phyloP scores from a whole-genome alignment of 208 protist genomes.

The Kentomonas sorsogonicus region DNA sequence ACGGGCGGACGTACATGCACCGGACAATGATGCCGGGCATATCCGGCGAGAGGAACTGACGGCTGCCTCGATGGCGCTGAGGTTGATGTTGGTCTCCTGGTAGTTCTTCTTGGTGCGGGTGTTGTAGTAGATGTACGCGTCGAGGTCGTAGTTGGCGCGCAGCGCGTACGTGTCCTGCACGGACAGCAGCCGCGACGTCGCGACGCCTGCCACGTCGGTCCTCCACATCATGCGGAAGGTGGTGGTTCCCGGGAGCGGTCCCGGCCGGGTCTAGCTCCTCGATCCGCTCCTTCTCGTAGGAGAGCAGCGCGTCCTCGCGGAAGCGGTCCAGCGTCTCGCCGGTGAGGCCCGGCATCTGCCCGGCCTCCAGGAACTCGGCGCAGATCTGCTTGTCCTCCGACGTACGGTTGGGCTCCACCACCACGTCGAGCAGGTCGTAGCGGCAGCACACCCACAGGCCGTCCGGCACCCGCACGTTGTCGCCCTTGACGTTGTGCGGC shows the following conservation, averaged over 20 bases:
- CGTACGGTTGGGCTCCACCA: conserved; percentile 2
- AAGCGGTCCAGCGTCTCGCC: conserved; percentile 14
- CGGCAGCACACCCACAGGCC: conserved; percentile 78
- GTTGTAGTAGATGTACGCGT: conserved; percentile 75
- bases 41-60: conserved; percentile 34
- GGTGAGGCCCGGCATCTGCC: conserved; percentile 14
- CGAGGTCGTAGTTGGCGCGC: conserved; percentile 82
- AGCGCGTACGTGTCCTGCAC: conserved; percentile 76
- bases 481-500: conserved; percentile 59
- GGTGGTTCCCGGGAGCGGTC: conserved; percentile 6
- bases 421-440: conserved; percentile 21
- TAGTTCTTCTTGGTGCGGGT: conserved; percentile 51
- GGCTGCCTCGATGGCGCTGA: conserved; percentile 24
- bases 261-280: background rate
- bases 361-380: conserved; percentile 19
- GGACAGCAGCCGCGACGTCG: conserved; percentile 43
- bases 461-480: conserved; percentile 47
- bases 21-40: conserved; percentile 59
- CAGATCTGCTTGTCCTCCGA: conserved; percentile 8
- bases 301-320: conserved; percentile 13
- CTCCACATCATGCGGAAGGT: conserved; percentile 24
- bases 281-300: background rate
- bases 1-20: conserved; percentile 57
- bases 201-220: conserved; percentile 45
- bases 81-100: conserved; percentile 48